Conservation (phyloP, 257 asterid genomes). For the Phtheirospermum japonicum region DNA sequence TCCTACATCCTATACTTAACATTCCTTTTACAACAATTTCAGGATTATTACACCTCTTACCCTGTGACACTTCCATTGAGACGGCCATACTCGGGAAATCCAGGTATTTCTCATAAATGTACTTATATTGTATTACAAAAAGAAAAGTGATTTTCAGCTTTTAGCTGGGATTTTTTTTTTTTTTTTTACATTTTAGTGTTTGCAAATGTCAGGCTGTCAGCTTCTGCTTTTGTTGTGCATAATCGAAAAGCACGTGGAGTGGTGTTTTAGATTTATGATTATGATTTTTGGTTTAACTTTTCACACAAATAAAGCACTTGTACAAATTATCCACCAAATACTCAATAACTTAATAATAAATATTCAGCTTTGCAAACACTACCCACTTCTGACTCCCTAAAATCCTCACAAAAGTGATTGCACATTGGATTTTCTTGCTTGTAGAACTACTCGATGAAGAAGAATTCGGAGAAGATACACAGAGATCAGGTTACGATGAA, state of each 20-base stretch:
- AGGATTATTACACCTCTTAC: constrained; percentile 75
- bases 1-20: constrained; percentile 1
- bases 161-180: too few species aligned
- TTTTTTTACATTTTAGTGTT: neutral
- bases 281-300: neutral
- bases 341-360: neutral
- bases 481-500: constrained; percentile 42
- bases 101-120: constrained; percentile 44
- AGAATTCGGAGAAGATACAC: constrained; percentile 60
- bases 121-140: neutral
- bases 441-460: constrained; percentile 70
- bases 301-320: neutral
- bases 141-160: neutral
- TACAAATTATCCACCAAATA: neutral
- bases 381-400: too few species aligned
- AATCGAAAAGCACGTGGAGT: too few species aligned
- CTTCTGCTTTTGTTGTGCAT: neutral
- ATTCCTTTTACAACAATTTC: constrained; percentile 20
- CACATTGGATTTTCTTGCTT: constrained; percentile 11
- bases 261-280: too few species aligned
- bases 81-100: constrained; percentile 90
- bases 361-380: too few species aligned
- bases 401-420: neutral
- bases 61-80: constrained; percentile 74
- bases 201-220: neutral